A percentile compares a stretch with the other conserved stretches of the same genome.
These are phyloP conservation scores for Colletotrichum truncatum DNA, from an alignment of 2,329 filamentous ascomycete species.

Conservation along the genomic window DNA sequence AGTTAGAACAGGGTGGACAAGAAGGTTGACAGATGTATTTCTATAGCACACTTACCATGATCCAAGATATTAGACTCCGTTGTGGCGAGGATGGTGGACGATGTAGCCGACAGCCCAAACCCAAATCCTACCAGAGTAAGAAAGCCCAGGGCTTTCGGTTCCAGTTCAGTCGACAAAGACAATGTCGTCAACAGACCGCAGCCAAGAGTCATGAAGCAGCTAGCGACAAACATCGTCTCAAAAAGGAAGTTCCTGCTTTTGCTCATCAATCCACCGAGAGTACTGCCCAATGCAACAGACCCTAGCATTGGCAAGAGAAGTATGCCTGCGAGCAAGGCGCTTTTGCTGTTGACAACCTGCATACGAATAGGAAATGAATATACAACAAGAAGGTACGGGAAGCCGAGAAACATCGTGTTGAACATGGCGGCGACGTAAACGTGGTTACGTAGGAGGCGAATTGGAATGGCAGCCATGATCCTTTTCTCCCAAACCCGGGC, in stretches of 20 bases:
- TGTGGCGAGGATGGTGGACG: slow-evolving; percentile 55
- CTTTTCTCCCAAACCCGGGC: slow-evolving; percentile 41
- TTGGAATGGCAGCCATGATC: slow-evolving; percentile 55
- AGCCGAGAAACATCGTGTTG: slow-evolving; percentile 59
- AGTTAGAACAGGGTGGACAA: no score
- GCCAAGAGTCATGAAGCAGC: slow-evolving; percentile 54
- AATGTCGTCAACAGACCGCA: slow-evolving; percentile 55
- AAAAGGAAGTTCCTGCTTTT: slow-evolving; percentile 49
- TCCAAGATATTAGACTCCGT: slow-evolving; percentile 53
- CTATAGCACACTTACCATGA: slow-evolving; percentile 49
- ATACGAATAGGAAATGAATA: slow-evolving; percentile 60
- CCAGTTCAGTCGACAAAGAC: slow-evolving; percentile 39
- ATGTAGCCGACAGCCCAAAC: slow-evolving; percentile 58
- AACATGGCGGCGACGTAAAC: slow-evolving; percentile 52
- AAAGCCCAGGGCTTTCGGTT: slow-evolving; percentile 58
- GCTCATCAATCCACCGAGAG: slow-evolving; percentile 52
- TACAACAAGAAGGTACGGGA: slow-evolving; percentile 57
- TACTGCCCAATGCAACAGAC: slow-evolving; percentile 55
- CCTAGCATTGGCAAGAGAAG: slow-evolving; percentile 64
- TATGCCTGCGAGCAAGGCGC: slow-evolving; percentile 55
- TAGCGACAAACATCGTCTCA: slow-evolving; percentile 53
- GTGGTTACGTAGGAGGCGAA: slow-evolving; percentile 56
- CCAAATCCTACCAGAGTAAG: slow-evolving; percentile 61
- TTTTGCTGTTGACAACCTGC: slow-evolving; percentile 59
- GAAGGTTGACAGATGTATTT: background rate